Evolutionary conservation across 2,329 filamentous ascomycete species (phyloP), one percentile per base, ranked within the genome.

Genomic region (Fusarium citri): DNA sequence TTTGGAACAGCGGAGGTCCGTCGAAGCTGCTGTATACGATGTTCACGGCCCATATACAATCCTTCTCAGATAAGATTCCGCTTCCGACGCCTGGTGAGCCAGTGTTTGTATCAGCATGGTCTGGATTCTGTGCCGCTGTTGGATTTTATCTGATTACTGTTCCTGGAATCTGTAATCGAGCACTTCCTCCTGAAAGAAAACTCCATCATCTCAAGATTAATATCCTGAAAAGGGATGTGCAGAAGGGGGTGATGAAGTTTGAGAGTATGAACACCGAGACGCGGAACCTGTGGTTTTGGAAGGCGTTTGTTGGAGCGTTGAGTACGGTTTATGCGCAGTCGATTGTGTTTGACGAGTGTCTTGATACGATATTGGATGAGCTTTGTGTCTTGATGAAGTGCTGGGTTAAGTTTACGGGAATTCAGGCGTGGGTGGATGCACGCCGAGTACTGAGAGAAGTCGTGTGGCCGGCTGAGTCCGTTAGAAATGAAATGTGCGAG

Each of bases 271-370:
- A 40, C 2, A 25, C 10, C 0, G 49, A 53, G 9, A 28, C 49
- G 8, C 18, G 49, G 1, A 53, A 53, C 18, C 6, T 53, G 2
- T 53, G 49, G 49, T 53, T 53, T 28, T 53, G 49, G 49, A 53
- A 53, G 16, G 34, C 49, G 2, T 28, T 41, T 11, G 23, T 53
- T 22, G 34, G 49, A 1, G 49, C 49, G 9, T 28, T 53, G 9
- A 18, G 49, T 2, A 15, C 20, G 18, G 8, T 28, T 7, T 12
- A 42, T 15, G 49, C 49, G 8, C 31, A 28, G 12, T 53, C 49
- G 6, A 14, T 40, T 0, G 6, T 10, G 1, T 42, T 25, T 28
- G 34, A 26, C 14, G 23, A 53, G 6, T 5, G 16, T 5, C 9
- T 51, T 7, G 9, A 51, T 14, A 6, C 11, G 0, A 51, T 26